Percentiles rank a stretch among this genome's conserved stretches.
Conservation (phyloP, 108 stramenopile species). For the Conticribra guillardii region DNA sequence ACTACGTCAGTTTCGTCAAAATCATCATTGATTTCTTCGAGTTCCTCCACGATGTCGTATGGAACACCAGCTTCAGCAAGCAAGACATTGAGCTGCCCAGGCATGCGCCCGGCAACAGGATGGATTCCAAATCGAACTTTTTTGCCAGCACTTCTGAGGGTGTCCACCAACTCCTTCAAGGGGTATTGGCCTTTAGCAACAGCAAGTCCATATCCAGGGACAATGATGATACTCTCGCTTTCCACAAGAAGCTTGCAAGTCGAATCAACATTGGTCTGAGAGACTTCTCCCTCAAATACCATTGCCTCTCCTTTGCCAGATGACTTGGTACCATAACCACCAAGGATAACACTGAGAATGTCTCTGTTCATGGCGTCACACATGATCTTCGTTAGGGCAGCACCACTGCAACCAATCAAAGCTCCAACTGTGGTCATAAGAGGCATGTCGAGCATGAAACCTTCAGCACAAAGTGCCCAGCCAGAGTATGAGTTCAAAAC, state of each 20-base stretch:
- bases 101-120: conserved; percentile 99
- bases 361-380: conserved; percentile 99
- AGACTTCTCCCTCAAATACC: conserved; percentile 91
- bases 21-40: conserved; percentile 98
- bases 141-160: conserved; percentile 86
- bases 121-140: conserved; percentile 96
- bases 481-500: conserved; percentile 96
- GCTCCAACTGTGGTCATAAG: conserved; percentile 98
- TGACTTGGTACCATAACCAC: conserved; percentile 92
- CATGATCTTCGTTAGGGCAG: conserved; percentile 98
- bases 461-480: conserved; percentile 98
- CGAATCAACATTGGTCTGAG: conserved; percentile 86
- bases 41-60: conserved; percentile 98
- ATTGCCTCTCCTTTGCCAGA: conserved; percentile 90
- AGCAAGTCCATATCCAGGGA: conserved; percentile 98
- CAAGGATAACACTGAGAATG: conserved; percentile 95
- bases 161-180: conserved; percentile 93
- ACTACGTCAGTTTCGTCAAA: conserved; percentile 91
- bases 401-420: conserved; percentile 98
- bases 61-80: conserved; percentile 99
- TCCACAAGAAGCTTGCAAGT: conserved; percentile 86
- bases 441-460: conserved; percentile 99
- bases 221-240: conserved; percentile 91
- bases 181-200: conserved; percentile 99
- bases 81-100: conserved; percentile 98